Evolutionary conservation across 148 eudicot genomes (phyloP), one percentile per base, ranked within the genome.

Genomic region (Chenopodium formosanum): DNA sequence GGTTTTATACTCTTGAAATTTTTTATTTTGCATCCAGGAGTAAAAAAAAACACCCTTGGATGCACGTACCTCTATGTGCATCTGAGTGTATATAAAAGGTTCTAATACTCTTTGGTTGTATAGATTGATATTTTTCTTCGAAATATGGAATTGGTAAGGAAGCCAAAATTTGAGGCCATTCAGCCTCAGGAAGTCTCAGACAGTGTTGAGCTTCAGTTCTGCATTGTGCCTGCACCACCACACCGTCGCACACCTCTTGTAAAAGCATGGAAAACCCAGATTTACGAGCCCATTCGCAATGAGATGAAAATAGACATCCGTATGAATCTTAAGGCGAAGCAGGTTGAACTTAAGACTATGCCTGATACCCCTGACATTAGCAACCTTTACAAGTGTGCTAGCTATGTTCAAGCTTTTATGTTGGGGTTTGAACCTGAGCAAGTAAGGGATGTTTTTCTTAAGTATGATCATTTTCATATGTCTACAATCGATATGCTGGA

Each of bases 391-490:
- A 91, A 88, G 72, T 85, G 91, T 70, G 88, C 86, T 1, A 86
- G 84, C n/a, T 91, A 85, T 77, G 87, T 91, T 11, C 85, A 88
- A 40, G 94, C 94, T 1, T 89, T 91, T 81, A 91, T 87, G 91
- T 85, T 87, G 1, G 94, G 94, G 0, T 91, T 91, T 50, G 92
- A 91, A 25, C 78, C 87, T 40, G 74, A 82, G 7, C 90, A 88
- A 66, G 87, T 89, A 1, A 80, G 80, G 69, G 82, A 56, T 13
- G 89, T 89, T 0, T 76, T 89, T 44, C 78, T 89, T 29, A 84
- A 88, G 16, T 70, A 88, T 86, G 94, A 91, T 70, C 90, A 87
- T 82, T 83, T 88, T 10, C 79, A 85, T 58, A 86, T 85, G 2
- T 88, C 84, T 20, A 78, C 86, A 0, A 77, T 91, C 12, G 86